A percentile compares a stretch with the other conserved stretches of the same genome.
phyloP scores from a whole-genome alignment of 1,284 basidiomycete species.

The Phellopilus nigrolimitatus region DNA sequence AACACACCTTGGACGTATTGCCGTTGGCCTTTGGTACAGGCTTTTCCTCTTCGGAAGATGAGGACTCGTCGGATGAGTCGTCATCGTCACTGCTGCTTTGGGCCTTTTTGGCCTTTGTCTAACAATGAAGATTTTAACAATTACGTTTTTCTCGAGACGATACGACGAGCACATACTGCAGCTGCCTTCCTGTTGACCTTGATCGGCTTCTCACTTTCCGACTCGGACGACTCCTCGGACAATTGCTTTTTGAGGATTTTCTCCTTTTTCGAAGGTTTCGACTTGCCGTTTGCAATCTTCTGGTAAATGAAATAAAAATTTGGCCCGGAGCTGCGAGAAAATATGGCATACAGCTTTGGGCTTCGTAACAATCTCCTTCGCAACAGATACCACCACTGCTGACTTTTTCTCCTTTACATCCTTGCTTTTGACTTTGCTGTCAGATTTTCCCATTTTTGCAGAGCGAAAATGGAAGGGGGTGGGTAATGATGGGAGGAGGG shows the following conservation, averaged over 20 bases:
- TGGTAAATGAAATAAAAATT: not conserved
- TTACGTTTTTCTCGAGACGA: not conserved
- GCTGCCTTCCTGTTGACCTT: slow-evolving; percentile 26
- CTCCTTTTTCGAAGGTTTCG: slow-evolving; percentile 8
- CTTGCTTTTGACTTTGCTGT: slow-evolving; percentile 36
- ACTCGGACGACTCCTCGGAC: slow-evolving; percentile 29
- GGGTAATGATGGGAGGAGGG: slow-evolving; percentile 16
- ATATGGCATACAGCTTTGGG: slow-evolving; percentile 26
- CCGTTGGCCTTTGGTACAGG: slow-evolving; percentile 4
- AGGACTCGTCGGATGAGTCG: slow-evolving; percentile 11
- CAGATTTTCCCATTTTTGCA: slow-evolving; percentile 40
- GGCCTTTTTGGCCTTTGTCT: not conserved
- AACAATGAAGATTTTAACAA: not conserved
- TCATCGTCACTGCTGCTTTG: slow-evolving; percentile 1
- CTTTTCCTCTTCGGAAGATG: slow-evolving; percentile 15
- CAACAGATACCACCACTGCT: slow-evolving; percentile 21
- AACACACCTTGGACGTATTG: slow-evolving; percentile 20
- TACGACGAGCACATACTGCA: slow-evolving; percentile 17
- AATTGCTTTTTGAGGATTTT: slow-evolving; percentile 21
- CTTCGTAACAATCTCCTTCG: slow-evolving; percentile 27
- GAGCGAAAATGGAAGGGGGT: slow-evolving; percentile 13
- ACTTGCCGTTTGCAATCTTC: slow-evolving; percentile 2
- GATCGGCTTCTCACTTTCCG: slow-evolving; percentile 22
- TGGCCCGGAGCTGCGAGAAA: not conserved
- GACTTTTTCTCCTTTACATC: slow-evolving; percentile 30